Base-by-base conservation (phyloP, 2,329 filamentous ascomycete genomes). In the Colletotrichum karsti region DNA sequence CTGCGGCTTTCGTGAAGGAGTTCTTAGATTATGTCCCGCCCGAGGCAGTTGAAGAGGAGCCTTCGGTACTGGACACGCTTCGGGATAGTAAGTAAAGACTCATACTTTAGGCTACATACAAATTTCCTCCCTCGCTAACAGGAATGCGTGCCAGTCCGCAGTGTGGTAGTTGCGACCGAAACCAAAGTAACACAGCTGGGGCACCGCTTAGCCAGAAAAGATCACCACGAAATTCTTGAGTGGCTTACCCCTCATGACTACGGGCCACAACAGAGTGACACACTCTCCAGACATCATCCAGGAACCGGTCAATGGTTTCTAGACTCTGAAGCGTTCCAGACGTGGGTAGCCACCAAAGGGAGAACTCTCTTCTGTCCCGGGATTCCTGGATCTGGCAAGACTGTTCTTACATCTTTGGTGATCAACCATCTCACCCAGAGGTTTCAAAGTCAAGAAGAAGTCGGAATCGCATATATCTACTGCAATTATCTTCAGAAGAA, bases 331-430 rank as follows among this genome's bases (percentile, higher is more conserved):
- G 75, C 80, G 39, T 84, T 77, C 64, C n/a, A 63, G 10, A 35
- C 20, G 3, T 84, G 81, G 82, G 8, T 78, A 0, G n/a, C 53
- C 1, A 42, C 42, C 0, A 30, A 64, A 0, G 70, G 71, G 1
- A 66, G 76, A 28, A 82, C 76, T 0, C 65, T 87, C 0, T 85
- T 83, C 67, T 87, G 82, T 68, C 78, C 77, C 6, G 83, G 84
- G 0, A 82, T 83, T 13, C 83, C 83, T 0, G 84, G 84, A 5
- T 80, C 83, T 0, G 83, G 84, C 3, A 87, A 87, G 72, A 86
- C 83, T 0, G 82, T 85, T 3, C 59, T 83, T 2, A 73, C 81
- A 1, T 78, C 83, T 0, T 77, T 80, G 8, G 77, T 82, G 0
- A 70, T 87, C 0, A 75, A 86, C 3, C n/a, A 84, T 24, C 73